Percentiles rank a stretch among this genome's conserved stretches.
phyloP scores from a whole-genome alignment of 148 eudicot genomes.

The Fagopyrum esculentum region DNA sequence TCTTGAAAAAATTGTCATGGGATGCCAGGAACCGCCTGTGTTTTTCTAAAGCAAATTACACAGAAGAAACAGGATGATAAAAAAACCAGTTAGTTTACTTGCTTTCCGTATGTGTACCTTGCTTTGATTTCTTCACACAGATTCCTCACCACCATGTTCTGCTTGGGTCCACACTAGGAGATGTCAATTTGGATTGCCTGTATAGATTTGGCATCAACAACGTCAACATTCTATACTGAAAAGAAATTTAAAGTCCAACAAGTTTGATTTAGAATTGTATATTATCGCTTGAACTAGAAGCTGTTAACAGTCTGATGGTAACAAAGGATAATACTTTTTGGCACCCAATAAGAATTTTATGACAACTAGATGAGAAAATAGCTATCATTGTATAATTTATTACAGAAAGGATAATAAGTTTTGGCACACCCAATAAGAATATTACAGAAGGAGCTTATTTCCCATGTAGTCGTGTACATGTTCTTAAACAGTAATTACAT shows the following conservation, averaged over 20 bases:
- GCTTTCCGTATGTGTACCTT: constrained; percentile 9
- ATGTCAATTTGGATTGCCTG: background rate
- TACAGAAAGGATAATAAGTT: too few species aligned
- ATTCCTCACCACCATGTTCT: background rate
- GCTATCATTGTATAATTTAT: too few species aligned
- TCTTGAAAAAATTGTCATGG: background rate
- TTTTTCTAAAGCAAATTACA: background rate
- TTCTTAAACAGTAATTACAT: background rate
- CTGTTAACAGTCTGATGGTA: background rate
- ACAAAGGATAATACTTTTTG: background rate
- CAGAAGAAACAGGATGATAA: background rate
- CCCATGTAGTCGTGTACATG: background rate
- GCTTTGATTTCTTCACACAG: background rate
- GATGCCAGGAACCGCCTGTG: constrained; percentile 6
- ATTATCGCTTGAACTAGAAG: background rate
- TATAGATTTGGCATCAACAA: constrained; percentile 3
- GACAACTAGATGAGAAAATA: background rate
- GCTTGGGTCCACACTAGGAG: background rate
- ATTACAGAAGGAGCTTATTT: too few species aligned
- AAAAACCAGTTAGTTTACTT: background rate
- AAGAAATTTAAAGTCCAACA: background rate
- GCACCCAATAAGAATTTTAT: background rate
- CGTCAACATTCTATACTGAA: background rate
- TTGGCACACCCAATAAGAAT: too few species aligned
- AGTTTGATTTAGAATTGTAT: background rate